Percentiles rank a stretch among this genome's conserved stretches.
Evolutionary conservation across 1,284 basidiomycete species (phyloP).

Genomic region (Boletus semigastroideus): DNA sequence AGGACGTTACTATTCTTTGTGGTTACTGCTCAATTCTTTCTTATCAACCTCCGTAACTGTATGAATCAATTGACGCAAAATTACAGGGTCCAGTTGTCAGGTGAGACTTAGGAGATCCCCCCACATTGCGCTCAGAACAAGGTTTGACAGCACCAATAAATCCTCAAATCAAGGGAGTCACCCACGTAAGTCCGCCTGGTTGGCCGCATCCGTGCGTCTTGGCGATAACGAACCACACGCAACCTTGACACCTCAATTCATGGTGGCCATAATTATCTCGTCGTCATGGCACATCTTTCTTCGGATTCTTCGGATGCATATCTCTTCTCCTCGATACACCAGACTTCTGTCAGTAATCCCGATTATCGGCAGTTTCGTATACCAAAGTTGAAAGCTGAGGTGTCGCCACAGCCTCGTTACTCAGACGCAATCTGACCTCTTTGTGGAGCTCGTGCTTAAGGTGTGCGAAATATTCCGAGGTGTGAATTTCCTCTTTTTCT

Average conservation of each 20-base stretch:
- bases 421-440: slow-evolving; percentile 1
- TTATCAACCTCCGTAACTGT: slow-evolving; percentile 27
- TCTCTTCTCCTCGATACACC: neutral
- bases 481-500: slow-evolving; percentile 7
- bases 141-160: slow-evolving; percentile 30
- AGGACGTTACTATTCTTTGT: slow-evolving; percentile 10
- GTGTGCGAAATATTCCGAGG: slow-evolving; percentile 7
- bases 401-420: neutral
- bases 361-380: neutral
- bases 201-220: slow-evolving; percentile 6
- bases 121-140: slow-evolving; percentile 20
- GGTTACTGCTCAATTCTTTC: slow-evolving; percentile 22
- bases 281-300: slow-evolving; percentile 18
- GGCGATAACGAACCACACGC: slow-evolving; percentile 17
- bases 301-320: neutral
- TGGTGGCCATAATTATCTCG: slow-evolving; percentile 12
- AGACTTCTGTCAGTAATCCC: neutral
- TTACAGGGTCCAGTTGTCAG: slow-evolving; percentile 27
- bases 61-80: slow-evolving; percentile 21
- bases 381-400: neutral
- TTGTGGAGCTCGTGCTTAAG: neutral
- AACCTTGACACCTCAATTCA: neutral
- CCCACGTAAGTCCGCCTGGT: slow-evolving; percentile 25
- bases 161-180: slow-evolving; percentile 17
- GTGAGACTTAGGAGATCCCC: slow-evolving; percentile 8